Evolutionary conservation across 495 filamentous ascomycete genomes (phyloP), one percentile per base, ranked within the genome.

Genomic region (Podospora bellae-mahoneyi): DNA sequence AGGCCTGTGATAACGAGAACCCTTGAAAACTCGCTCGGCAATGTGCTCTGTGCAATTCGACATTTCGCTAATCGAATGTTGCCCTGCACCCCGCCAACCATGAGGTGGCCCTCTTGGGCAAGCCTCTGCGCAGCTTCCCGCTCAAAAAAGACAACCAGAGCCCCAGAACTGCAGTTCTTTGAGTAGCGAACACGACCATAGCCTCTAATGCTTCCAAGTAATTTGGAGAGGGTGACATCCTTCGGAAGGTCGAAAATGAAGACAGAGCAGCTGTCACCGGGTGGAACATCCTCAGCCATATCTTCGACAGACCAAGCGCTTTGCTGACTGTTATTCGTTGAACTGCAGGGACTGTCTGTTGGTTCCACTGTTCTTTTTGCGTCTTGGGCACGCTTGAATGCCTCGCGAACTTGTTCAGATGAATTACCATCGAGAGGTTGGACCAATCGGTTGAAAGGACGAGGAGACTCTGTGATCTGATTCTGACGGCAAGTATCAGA

Each of bases 121-220:
- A 62, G 26, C 10, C 15, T 26, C 5, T 60, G 28, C 0, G 74
- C 73, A 0, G 72, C 74, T 0, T 32, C 39, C 3, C 72, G 55
- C 2, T 72, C 71, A 55, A 82, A 80, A 69, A 81, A 82, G 3
- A 77, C 74, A 2, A 82, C 67, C 64, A 79, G 78, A 0, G 79
- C 79, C 0, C 76, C 79, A 1, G 70, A 66, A 0, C 69, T 74
- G 0, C 19, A 76, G 65, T 81, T 74, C 23, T 76, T 73, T 0
- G 71, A 53, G 3, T 76, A 74, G 32, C 64, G 80, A 5, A 81
- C 58, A 39, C 79, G 78, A 6, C 78, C 79, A 1, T 71, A 67
- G 23, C 71, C 59, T 0, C 75, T 67, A 30, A 81, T 73, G 3
- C 69, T n/a, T 0, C 60, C 59, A 0, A 81, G 74, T 0, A 82